These are phyloP conservation scores for Xerocomus spinulosus DNA, from an alignment of 768 basidiomycete species.

Conservation along the genomic window DNA sequence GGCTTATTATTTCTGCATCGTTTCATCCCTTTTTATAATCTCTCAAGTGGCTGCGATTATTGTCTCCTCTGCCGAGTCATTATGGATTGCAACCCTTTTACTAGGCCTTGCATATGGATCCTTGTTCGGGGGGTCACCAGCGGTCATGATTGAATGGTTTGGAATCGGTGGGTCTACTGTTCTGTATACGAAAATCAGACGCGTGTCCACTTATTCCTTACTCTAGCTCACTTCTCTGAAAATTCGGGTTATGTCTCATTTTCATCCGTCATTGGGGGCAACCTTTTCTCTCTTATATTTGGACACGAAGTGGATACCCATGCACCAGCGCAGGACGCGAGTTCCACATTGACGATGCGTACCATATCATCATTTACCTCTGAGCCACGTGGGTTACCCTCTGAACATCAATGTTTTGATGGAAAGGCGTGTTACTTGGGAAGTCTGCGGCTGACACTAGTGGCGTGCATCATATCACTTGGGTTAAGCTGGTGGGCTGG, in stretches of 20 bases:
- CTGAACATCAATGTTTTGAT: constrained; percentile 46
- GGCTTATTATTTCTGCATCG: constrained; percentile 63
- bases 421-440: constrained; percentile 59
- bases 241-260: constrained; percentile 84
- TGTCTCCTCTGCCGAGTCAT: constrained; percentile 49
- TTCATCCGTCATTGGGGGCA: constrained; percentile 71
- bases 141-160: constrained; percentile 83
- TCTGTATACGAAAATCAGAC: not conserved
- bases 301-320: constrained; percentile 80
- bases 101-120: constrained; percentile 59
- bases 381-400: constrained; percentile 17
- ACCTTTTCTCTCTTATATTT: constrained; percentile 78
- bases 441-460: constrained; percentile 46
- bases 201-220: not conserved
- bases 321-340: constrained; percentile 24
- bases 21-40: constrained; percentile 61
- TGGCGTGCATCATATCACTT: constrained; percentile 35
- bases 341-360: not conserved
- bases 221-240: constrained; percentile 66
- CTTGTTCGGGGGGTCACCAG: constrained; percentile 67
- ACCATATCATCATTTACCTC: not conserved
- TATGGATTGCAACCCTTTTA: constrained; percentile 50
- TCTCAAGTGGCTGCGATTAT: constrained; percentile 61
- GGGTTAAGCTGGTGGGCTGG: constrained; percentile 37
- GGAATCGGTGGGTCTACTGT: constrained; percentile 59